Evolutionary conservation across 768 basidiomycete genomes (phyloP).

Genomic region (Mycena rebaudengoi): DNA sequence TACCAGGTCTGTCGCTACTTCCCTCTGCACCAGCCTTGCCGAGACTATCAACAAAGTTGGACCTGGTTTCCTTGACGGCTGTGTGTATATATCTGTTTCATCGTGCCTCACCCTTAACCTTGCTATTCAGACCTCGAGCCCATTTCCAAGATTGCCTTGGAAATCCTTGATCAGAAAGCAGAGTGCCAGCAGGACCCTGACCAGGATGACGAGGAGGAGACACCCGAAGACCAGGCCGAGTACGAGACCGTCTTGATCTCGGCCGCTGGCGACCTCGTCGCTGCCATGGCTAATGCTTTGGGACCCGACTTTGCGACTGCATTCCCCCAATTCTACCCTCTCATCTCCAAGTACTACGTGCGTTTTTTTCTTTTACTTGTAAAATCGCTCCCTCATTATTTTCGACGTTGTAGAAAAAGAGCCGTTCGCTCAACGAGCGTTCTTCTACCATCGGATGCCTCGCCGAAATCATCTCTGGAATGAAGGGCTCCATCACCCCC

Average conservation of each 20-base stretch:
- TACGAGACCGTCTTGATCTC: conserved; percentile 96
- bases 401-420: conserved; percentile 68
- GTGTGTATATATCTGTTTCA: conserved; percentile 56
- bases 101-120: not conserved
- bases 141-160: conserved; percentile 82
- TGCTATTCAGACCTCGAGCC: conserved; percentile 67
- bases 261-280: conserved; percentile 93
- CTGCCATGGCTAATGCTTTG: conserved; percentile 85
- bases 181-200: conserved; percentile 97
- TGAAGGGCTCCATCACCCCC: conserved; percentile 87
- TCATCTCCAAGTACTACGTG: conserved; percentile 94
- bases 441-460: conserved; percentile 93
- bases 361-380: not conserved
- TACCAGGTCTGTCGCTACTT: conserved; percentile 86
- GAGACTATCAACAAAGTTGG: conserved; percentile 95
- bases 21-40: conserved; percentile 87
- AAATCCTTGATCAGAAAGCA: conserved; percentile 93
- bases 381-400: not conserved
- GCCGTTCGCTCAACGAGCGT: conserved; percentile 87
- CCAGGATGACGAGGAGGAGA: conserved; percentile 87
- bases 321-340: conserved; percentile 87
- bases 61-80: conserved; percentile 80
- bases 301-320: conserved; percentile 84
- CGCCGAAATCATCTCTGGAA: conserved; percentile 93
- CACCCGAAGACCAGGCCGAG: conserved; percentile 91